phyloP scores from a whole-genome alignment of 176 grass and related monocot species.

The Saccharum spontaneum region DNA sequence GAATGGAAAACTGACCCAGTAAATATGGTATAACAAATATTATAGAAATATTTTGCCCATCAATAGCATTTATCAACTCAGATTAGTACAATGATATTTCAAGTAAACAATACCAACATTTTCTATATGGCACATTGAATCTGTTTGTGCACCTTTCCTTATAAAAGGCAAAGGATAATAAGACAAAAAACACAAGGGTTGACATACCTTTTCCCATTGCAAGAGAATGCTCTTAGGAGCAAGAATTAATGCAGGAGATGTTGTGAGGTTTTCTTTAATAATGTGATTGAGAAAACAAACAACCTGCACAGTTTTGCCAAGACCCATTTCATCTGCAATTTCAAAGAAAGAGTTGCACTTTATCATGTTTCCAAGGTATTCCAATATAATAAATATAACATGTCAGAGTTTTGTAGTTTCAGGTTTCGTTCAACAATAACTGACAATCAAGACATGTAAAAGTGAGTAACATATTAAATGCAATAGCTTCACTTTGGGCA shows the following conservation, averaged over 20 bases:
- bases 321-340: slow-evolving; percentile 81
- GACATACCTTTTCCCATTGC: slow-evolving; percentile 77
- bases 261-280: slow-evolving; percentile 40
- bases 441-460: background rate
- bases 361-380: background rate
- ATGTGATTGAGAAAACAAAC: slow-evolving; percentile 60
- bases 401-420: background rate
- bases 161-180: background rate
- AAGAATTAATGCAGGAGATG: slow-evolving; percentile 51
- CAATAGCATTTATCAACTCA: background rate
- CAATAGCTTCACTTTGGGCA: background rate
- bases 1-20: background rate
- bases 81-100: background rate
- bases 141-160: background rate
- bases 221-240: slow-evolving; percentile 80
- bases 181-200: slow-evolving; percentile 1
- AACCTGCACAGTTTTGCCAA: slow-evolving; percentile 81
- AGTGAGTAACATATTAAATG: background rate
- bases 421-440: background rate
- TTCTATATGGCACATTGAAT: background rate
- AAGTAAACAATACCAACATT: background rate
- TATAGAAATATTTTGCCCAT: background rate
- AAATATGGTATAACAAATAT: background rate
- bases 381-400: background rate
- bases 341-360: background rate